Conservation (phyloP, 2,329 filamentous ascomycete species). For the Acrodontium crateriforme region DNA sequence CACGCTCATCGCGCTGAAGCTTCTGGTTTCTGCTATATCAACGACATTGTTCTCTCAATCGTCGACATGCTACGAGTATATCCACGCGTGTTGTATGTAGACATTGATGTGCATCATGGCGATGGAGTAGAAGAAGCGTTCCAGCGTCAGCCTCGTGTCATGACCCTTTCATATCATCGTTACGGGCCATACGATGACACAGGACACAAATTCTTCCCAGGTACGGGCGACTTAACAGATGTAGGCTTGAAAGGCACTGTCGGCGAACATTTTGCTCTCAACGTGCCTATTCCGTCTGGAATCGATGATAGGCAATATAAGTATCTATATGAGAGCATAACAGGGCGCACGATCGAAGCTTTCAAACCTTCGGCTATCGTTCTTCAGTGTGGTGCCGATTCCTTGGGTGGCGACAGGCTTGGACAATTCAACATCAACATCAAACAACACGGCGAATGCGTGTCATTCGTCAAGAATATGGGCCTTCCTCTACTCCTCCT, state of each 20-base stretch:
- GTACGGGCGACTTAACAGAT: slow-evolving; percentile 53
- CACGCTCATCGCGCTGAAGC: slow-evolving; percentile 92
- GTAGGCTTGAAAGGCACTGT: slow-evolving; percentile 62
- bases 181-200: slow-evolving; percentile 61
- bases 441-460: slow-evolving; percentile 81
- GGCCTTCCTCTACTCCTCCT: slow-evolving; percentile 75
- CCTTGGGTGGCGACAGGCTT: slow-evolving; percentile 79
- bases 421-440: slow-evolving; percentile 97
- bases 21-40: slow-evolving; percentile 96
- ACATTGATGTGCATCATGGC: slow-evolving; percentile 85
- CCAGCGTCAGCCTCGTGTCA: slow-evolving; percentile 75
- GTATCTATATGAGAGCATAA: slow-evolving; percentile 67
- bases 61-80: slow-evolving; percentile 72
- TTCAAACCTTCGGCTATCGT: slow-evolving; percentile 89
- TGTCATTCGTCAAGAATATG: slow-evolving; percentile 73
- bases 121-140: slow-evolving; percentile 88
- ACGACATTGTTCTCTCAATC: slow-evolving; percentile 92
- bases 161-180: slow-evolving; percentile 94
- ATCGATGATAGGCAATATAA: slow-evolving; percentile 67
- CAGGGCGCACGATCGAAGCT: slow-evolving; percentile 62
- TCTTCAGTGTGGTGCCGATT: slow-evolving; percentile 90
- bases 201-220: slow-evolving; percentile 45
- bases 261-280: slow-evolving; percentile 54
- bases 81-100: slow-evolving; percentile 82
- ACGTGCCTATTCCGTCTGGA: slow-evolving; percentile 54